Evolutionary conservation across 2,329 filamentous ascomycete species (phyloP), one percentile per base, ranked within the genome.

Genomic region (Periconia sp.): DNA sequence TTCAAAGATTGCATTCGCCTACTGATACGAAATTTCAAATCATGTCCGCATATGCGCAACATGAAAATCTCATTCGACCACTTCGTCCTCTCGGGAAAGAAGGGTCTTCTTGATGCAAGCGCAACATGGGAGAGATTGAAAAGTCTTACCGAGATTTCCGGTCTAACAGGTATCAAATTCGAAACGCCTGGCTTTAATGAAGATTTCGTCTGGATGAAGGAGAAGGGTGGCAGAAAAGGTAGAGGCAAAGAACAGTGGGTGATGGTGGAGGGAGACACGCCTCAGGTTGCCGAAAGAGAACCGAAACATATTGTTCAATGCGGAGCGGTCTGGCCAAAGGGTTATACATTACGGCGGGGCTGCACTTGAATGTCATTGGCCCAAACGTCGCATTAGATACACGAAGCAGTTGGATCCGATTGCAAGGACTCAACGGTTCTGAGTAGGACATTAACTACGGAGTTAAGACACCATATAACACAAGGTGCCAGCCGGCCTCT

Each of bases 1-100:
- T 40, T 40, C 37, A 40, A 40, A 10, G 29, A 40, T 16, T 40
- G 37, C 15, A 15, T 40, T 8, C 37, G 29, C 5, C 33, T 40
- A 5, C 29, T 40, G 8, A 23, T 34, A 5, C 28, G 30, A n/a
- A 40, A 28, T 9, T 40, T 40, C 37, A 40, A 40, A 18, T 13
- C 12, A 9, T 33, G 28, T 15, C 29, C n/a, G 18, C 11, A 24
- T 12, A 12, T 40, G 19, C 37, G 23, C 18, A 7, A 37, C 9
- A 13, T 40, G 22, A 29, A 28, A 4, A 22, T 40, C 12, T 26
- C 28, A 10, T 40, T 40, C 30, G 37, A 40, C 19, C 37, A 40
- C 16, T 40, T 40, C 19, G 21, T 32, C 10, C 30, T 40, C 2
- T 33, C 37, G 24, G 28, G 21, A 7, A 40, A 40, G 22, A 40